Evolutionary conservation across 306 rosid species (phyloP).

Genomic region (Hippophae gyantsensis): DNA sequence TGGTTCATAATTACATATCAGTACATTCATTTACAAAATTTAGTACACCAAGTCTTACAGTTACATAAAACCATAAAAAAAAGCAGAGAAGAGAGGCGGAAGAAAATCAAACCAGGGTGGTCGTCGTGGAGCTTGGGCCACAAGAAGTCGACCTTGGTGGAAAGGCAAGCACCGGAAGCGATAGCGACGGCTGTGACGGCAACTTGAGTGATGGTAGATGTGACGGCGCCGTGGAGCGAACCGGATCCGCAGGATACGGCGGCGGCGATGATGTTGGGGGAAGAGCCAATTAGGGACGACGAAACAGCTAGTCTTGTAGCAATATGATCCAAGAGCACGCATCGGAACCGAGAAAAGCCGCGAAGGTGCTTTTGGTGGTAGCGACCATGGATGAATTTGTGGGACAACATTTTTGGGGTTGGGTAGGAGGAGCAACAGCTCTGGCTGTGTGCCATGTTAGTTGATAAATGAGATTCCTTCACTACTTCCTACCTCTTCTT

Average conservation of each 20-base stretch:
- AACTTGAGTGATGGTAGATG: slow-evolving; percentile 87
- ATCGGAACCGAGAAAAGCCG: slow-evolving; percentile 34
- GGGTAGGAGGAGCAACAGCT: neutral
- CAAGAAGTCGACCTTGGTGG: slow-evolving; percentile 82
- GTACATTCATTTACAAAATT: too few relatives aligned
- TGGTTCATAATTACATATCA: too few relatives aligned
- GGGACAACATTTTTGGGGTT: slow-evolving; percentile 34
- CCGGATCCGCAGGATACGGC: slow-evolving; percentile 48
- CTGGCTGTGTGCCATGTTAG: slow-evolving; percentile 6
- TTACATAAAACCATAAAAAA: neutral
- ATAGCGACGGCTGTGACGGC: slow-evolving; percentile 95
- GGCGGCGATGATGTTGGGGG: slow-evolving; percentile 72
- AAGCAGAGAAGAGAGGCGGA: neutral
- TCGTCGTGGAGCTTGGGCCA: slow-evolving; percentile 86
- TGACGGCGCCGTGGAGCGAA: slow-evolving; percentile 65
- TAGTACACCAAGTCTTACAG: too few relatives aligned
- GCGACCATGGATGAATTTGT: slow-evolving; percentile 25
- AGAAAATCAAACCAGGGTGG: slow-evolving; percentile 49
- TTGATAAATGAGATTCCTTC: slow-evolving; percentile 35
- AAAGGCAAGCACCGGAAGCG: slow-evolving; percentile 97
- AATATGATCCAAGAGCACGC: slow-evolving; percentile 35
- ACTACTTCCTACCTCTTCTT: neutral
- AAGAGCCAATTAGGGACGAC: slow-evolving; percentile 42
- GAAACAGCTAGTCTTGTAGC: slow-evolving; percentile 33
- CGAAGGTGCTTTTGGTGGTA: slow-evolving; percentile 17